Evolutionary conservation across 805 yeast genomes (phyloP), one percentile per base, ranked within the genome.

Genomic region (Vanderwaltozyma verrucispora): DNA sequence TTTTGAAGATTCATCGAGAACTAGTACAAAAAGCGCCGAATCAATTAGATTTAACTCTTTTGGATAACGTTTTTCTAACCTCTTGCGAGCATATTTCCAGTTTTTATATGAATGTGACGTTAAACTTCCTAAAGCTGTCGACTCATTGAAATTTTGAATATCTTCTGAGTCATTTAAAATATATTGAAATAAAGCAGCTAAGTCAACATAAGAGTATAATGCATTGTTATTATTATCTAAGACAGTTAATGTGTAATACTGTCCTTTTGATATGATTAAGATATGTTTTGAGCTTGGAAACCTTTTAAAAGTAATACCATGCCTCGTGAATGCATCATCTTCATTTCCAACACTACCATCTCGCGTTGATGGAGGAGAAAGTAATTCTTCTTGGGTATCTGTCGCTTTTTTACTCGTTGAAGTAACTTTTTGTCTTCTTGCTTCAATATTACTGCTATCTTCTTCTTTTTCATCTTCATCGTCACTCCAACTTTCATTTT

Each of bases 171-270:
- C 95, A 13, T 70, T 68, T 29, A 84, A 62, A 30, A 87, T 79
- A 25, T 79, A 67, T 29, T 74, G 68, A 51, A 82, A 76, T 50
- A 85, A 77, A 38, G 69, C 62, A 26, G 73, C 72, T 43, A 87
- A 68, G 53, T 82, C 88, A 38, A 69, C 67, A 48, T 79, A 81
- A 2, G 76, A 69, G 56, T 84, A 67, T 20, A 83, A 61, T 37
- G 84, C 58, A 50, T 85, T 77, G 53, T 81, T 70, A 27, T 72
- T 61, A 15, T 68, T 68, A 56, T 82, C 88, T 45, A 87, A 65
- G 1, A 87, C 95, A 50, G 82, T 88, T 48, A 87, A 72, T 74
- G 89, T 81, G 59, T 86, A 87, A 59, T 83, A 85, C 56, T 85
- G 95, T 5, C 94, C 83, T 45, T 77, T 78, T 33, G 86, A 77